Evolutionary conservation across 768 basidiomycete species (phyloP).

Genomic region (Cytidiella melzeri): DNA sequence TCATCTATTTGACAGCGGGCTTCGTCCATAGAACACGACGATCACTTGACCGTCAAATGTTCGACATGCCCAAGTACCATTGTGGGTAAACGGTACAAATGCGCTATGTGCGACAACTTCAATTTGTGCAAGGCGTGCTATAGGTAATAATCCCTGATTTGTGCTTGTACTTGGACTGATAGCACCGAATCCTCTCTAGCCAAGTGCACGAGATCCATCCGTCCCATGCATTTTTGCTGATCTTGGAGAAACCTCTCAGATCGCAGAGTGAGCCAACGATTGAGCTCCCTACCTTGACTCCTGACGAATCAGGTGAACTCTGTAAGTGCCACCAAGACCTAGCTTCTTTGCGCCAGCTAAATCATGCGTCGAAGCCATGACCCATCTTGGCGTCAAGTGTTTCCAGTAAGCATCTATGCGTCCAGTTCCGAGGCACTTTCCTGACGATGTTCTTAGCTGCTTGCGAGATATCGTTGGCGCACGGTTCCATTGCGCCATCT

Average conservation of each 20-base stretch:
- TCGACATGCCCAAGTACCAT: slow-evolving; percentile 65
- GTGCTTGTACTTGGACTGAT: too few relatives aligned
- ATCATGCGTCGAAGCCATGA: slow-evolving; percentile 45
- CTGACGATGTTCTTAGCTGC: slow-evolving; percentile 39
- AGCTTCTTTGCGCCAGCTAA: too few relatives aligned
- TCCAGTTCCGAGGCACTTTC: not conserved
- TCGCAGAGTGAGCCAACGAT: slow-evolving; percentile 34
- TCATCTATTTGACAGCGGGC: too few relatives aligned
- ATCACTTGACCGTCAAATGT: slow-evolving; percentile 55
- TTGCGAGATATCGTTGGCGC: slow-evolving; percentile 87
- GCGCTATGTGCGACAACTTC: slow-evolving; percentile 47
- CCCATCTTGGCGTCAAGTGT: slow-evolving; percentile 79
- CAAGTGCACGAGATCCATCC: slow-evolving; percentile 92
- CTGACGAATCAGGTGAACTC: slow-evolving; percentile 49
- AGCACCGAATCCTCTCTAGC: too few relatives aligned
- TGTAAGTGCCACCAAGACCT: slow-evolving; percentile 43
- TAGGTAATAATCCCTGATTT: too few relatives aligned
- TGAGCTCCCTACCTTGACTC: slow-evolving; percentile 18
- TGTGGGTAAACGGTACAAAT: not conserved
- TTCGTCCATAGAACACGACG: slow-evolving; percentile 72
- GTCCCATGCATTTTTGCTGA: slow-evolving; percentile 74
- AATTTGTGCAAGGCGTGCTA: slow-evolving; percentile 81
- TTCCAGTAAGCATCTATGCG: slow-evolving; percentile 58
- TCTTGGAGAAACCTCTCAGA: slow-evolving; percentile 56
- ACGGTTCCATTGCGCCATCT: slow-evolving; percentile 88